A percentile compares a stretch with the other conserved stretches of the same genome.
Evolutionary conservation across 1,284 basidiomycete species (phyloP).

Genomic region (Leccinum angustisporum): DNA sequence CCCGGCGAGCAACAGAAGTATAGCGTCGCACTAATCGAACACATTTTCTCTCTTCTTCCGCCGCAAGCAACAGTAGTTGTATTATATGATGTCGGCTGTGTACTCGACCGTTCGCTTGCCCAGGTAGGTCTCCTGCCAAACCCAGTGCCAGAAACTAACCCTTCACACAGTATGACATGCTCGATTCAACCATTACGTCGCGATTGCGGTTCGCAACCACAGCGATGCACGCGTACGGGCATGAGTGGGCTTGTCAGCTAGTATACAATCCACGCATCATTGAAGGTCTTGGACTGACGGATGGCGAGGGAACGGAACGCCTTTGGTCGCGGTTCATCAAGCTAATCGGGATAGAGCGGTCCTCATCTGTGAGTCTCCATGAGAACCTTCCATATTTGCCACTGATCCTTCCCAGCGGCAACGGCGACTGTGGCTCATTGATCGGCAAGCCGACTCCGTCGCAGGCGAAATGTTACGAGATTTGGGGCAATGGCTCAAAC

Average conservation of each 20-base stretch:
- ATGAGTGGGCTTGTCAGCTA: conserved; percentile 6
- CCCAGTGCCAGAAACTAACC: no score
- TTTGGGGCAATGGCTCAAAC: not conserved
- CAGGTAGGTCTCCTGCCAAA: not conserved
- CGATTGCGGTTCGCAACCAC: not conserved
- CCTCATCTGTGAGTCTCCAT: not conserved
- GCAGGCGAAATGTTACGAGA: not conserved
- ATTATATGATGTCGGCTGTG: conserved; percentile 43
- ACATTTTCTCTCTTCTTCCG: conserved; percentile 32
- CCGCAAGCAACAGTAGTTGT: conserved; percentile 31
- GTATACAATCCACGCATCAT: not conserved
- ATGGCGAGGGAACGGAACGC: not conserved
- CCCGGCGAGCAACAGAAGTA: not conserved
- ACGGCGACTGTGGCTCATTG: not conserved
- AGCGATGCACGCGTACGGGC: not conserved
- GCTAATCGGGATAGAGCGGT: not conserved
- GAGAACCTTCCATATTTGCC: not conserved
- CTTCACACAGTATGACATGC: not conserved
- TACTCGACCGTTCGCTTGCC: conserved; percentile 33
- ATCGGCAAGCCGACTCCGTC: not conserved
- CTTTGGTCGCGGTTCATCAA: not conserved
- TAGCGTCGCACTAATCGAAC: not conserved
- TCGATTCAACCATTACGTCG: not conserved
- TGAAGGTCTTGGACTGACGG: not conserved
- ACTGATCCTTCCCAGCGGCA: not conserved